These are phyloP conservation scores for Vanrija sp. DNA, from an alignment of 1,284 basidiomycete species.

Conservation along the genomic window DNA sequence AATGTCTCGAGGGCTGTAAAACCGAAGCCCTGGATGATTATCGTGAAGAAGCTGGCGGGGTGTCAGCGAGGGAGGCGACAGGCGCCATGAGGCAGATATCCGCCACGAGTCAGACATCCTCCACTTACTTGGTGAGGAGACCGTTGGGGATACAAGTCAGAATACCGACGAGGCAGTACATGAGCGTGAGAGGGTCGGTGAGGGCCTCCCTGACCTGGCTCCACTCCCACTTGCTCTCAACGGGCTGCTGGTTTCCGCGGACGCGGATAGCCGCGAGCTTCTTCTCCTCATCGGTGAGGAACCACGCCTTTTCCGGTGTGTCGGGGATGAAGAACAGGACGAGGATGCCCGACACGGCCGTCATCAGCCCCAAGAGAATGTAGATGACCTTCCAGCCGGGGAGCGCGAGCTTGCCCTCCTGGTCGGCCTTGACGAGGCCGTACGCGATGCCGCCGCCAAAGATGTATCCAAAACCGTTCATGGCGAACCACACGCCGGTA, in stretches of 20 bases:
- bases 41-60: conserved; percentile 17
- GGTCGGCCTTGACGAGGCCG: conserved; percentile 14
- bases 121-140: conserved; percentile 8
- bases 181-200: conserved; percentile 17
- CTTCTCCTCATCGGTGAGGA: not conserved
- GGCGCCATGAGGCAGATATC: no score
- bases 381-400: conserved; percentile 22
- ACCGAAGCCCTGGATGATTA: not conserved
- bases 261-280: not conserved
- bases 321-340: conserved; percentile 12
- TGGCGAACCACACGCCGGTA: conserved; percentile 17
- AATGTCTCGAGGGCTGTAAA: not conserved
- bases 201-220: conserved; percentile 30
- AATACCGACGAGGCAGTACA: conserved; percentile 3
- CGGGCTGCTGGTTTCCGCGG: conserved; percentile 28
- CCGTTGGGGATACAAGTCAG: conserved; percentile 17
- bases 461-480: conserved; percentile 17
- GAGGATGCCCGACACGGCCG: conserved; percentile 17
- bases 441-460: conserved; percentile 22
- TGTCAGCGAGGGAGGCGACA: no score
- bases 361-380: conserved; percentile 21
- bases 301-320: not conserved
- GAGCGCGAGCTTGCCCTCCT: conserved; percentile 9
- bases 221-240: conserved; percentile 23
- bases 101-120: no score